Evolutionary conservation across 345 rosid genomes (phyloP).

Genomic region (Fremontodendron californicum): DNA sequence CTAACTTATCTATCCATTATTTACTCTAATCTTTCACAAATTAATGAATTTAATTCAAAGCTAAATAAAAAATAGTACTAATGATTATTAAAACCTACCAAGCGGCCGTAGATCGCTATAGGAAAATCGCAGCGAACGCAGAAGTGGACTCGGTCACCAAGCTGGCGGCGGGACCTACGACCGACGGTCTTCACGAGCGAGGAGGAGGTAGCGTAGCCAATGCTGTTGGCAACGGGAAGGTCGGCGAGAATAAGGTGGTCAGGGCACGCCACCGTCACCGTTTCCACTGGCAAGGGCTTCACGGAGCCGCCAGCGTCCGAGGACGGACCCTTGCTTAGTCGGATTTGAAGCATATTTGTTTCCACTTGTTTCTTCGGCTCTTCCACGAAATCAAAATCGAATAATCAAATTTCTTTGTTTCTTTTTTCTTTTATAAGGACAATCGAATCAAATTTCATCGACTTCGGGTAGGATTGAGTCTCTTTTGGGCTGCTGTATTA

Average conservation of each 20-base stretch:
- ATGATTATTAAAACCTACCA: conserved; percentile 44
- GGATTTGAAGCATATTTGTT: conserved; percentile 68
- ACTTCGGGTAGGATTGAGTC: neutral
- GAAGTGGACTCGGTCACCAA: conserved; percentile 93
- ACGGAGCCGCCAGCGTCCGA: conserved; percentile 45
- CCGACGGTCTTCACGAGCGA: conserved; percentile 66
- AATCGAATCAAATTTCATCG: neutral
- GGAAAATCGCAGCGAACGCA: conserved; percentile 96
- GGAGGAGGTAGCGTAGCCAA: conserved; percentile 67
- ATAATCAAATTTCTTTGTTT: too few species aligned
- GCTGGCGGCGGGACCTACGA: conserved; percentile 84
- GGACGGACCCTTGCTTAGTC: conserved; percentile 60
- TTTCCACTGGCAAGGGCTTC: conserved; percentile 58
- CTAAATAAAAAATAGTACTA: neutral
- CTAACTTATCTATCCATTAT: neutral
- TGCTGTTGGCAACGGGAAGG: conserved; percentile 92
- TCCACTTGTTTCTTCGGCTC: neutral
- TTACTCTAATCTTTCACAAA: neutral
- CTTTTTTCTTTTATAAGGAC: too few species aligned
- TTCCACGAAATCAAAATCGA: neutral
- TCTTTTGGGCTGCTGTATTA: too few species aligned
- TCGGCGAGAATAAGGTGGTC: conserved; percentile 95
- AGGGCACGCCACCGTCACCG: conserved; percentile 90
- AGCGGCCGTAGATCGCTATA: conserved; percentile 84
- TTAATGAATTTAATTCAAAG: neutral